A percentile compares a stretch with the other conserved stretches of the same genome.
phyloP scores from a whole-genome alignment of 768 basidiomycete species.

The Crepidotus variabilis region DNA sequence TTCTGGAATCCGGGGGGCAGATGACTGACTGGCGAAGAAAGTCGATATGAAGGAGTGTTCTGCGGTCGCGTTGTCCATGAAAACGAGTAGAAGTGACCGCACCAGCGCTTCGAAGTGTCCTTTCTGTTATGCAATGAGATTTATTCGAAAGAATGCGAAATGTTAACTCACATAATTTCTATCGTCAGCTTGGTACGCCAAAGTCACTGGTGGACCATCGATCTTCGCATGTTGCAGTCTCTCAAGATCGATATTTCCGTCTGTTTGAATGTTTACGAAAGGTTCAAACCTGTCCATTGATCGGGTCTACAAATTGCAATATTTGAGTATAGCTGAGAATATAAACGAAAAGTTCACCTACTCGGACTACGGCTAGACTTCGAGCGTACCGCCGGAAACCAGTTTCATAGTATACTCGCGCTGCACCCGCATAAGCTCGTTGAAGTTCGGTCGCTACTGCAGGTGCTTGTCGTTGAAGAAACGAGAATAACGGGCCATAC shows the following conservation, averaged over 20 bases:
- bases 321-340: not conserved
- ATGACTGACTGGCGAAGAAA: constrained; percentile 63
- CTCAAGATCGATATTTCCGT: constrained; percentile 42
- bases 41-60: constrained; percentile 86
- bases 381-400: constrained; percentile 88
- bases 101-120: constrained; percentile 72
- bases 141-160: not conserved
- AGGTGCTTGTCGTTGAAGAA: constrained; percentile 80
- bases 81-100: constrained; percentile 81
- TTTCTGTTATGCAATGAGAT: constrained; percentile 2
- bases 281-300: constrained; percentile 66
- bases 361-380: constrained; percentile 77
- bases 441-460: constrained; percentile 85
- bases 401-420: constrained; percentile 93
- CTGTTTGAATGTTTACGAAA: constrained; percentile 46
- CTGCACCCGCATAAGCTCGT: constrained; percentile 77
- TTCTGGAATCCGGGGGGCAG: constrained; percentile 31
- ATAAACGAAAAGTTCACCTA: constrained; percentile 20
- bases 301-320: constrained; percentile 44
- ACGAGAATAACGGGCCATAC: constrained; percentile 76
- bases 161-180: constrained; percentile 71
- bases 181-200: constrained; percentile 88
- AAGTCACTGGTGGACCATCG: constrained; percentile 75
- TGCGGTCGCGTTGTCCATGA: constrained; percentile 92
- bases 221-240: constrained; percentile 68